Conservation (phyloP, 495 filamentous ascomycete genomes). For the Penicillium maclennaniae region DNA sequence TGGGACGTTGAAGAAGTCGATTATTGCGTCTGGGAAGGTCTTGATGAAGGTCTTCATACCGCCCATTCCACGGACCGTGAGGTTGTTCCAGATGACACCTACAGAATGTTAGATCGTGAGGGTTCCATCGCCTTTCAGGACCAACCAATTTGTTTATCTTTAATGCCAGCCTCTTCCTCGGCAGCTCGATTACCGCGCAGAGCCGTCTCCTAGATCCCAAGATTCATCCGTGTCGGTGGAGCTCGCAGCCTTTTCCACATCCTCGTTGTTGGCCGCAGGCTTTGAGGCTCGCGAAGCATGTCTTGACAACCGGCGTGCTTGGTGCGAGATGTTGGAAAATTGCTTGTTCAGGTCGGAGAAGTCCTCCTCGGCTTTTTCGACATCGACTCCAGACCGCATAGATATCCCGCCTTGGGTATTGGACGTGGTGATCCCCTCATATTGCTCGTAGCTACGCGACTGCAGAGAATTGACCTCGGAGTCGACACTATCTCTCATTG, state of each 20-base stretch:
- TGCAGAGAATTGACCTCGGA: constrained; percentile 26
- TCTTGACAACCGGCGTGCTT: constrained; percentile 39
- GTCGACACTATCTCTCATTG: constrained; percentile 12
- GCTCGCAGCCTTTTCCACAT: constrained; percentile 48
- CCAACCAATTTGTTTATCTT: constrained; percentile 65
- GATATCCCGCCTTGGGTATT: constrained; percentile 46
- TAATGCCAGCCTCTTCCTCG: constrained; percentile 73
- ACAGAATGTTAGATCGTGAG: neutral
- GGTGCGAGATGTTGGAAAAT: constrained; percentile 63
- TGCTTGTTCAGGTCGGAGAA: constrained; percentile 73
- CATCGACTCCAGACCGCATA: constrained; percentile 54
- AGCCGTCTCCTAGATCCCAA: constrained; percentile 68
- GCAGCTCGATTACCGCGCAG: constrained; percentile 64
- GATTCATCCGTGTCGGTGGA: constrained; percentile 49
- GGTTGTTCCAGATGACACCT: constrained; percentile 73
- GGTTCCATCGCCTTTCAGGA: neutral
- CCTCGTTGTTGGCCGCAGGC: constrained; percentile 26
- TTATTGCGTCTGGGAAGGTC: constrained; percentile 78
- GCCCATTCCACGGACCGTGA: constrained; percentile 75
- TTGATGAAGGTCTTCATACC: constrained; percentile 73
- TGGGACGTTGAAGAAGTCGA: constrained; percentile 70
- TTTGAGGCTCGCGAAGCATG: constrained; percentile 43
- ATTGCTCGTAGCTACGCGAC: constrained; percentile 27
- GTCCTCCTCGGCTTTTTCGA: constrained; percentile 69
- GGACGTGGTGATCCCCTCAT: constrained; percentile 26